Evolutionary conservation across 2,329 filamentous ascomycete species (phyloP).

Genomic region (Thielaviopsis euricoi): DNA sequence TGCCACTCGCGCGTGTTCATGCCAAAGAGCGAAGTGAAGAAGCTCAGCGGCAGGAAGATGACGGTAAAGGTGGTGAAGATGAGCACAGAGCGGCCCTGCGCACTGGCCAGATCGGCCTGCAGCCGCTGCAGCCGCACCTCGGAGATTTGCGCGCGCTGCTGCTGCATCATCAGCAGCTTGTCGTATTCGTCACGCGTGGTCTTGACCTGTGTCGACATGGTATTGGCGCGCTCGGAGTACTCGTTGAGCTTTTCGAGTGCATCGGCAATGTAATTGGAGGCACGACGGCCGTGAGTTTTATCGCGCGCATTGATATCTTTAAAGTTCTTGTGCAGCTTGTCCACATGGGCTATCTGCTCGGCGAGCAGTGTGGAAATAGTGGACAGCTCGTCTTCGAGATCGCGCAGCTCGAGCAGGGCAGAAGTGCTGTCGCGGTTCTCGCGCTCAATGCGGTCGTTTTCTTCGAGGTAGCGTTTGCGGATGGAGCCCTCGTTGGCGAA

Average conservation of each 20-base stretch:
- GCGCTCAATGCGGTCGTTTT: conserved; percentile 30
- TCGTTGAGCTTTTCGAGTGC: conserved; percentile 36
- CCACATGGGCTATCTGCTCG: conserved; percentile 35
- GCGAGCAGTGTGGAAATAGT: conserved; percentile 40
- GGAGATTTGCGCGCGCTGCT: conserved; percentile 49
- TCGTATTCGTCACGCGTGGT: conserved; percentile 45
- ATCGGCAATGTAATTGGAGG: conserved; percentile 35
- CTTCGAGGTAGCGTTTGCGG: conserved; percentile 23
- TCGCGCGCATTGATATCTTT: conserved; percentile 23
- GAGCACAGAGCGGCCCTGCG: conserved; percentile 46
- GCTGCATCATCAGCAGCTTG: conserved; percentile 49
- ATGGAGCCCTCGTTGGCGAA: conserved; percentile 24
- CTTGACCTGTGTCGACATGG: conserved; percentile 43
- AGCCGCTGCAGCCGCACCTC: conserved; percentile 46
- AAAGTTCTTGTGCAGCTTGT: conserved; percentile 29
- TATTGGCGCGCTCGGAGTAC: conserved; percentile 34
- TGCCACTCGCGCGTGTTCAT: conserved; percentile 50
- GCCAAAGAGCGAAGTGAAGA: conserved; percentile 49
- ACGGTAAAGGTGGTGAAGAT: conserved; percentile 49
- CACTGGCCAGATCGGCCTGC: conserved; percentile 45
- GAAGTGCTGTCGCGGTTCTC: conserved; percentile 48
- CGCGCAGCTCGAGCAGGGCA: conserved; percentile 42
- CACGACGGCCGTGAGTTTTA: conserved; percentile 16
- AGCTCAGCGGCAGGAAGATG: conserved; percentile 46
- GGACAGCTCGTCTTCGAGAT: conserved; percentile 46